phyloP scores from a whole-genome alignment of 352 stramenopile genomes.

The Blastocystis sp. region DNA sequence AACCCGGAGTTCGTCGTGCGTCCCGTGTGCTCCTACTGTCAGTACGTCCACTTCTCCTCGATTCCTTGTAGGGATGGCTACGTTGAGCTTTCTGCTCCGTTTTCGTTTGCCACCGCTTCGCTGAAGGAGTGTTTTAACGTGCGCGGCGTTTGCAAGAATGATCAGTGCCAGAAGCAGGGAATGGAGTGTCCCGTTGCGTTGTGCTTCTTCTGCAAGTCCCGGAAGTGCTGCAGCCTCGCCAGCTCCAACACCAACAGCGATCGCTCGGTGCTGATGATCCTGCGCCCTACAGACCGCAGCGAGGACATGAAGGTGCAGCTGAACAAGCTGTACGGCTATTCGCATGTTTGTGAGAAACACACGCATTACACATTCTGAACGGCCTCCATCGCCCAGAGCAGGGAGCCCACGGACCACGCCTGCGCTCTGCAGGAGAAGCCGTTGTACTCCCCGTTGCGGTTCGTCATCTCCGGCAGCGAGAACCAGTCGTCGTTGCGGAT shows the following conservation, averaged over 20 bases:
- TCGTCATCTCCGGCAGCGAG: conserved; percentile 63
- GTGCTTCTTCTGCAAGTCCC: conserved; percentile 48
- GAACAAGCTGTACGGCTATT: conserved; percentile 56
- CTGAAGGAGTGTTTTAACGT: conserved; percentile 30
- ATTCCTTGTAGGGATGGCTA: conserved; percentile 25
- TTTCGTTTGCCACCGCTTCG: not conserved
- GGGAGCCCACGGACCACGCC: conserved; percentile 43
- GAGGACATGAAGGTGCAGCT: conserved; percentile 39
- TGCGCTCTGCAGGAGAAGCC: conserved; percentile 47
- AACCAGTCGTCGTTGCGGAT: conserved; percentile 58
- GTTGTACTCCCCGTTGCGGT: conserved; percentile 63
- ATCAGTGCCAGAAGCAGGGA: conserved; percentile 8
- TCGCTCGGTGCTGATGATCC: conserved; percentile 21
- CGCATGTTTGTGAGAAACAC: conserved; percentile 43
- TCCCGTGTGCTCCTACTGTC: conserved; percentile 36
- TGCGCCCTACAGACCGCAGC: not conserved
- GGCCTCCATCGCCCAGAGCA: not conserved
- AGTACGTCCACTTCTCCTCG: not conserved
- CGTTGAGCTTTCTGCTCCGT: not conserved
- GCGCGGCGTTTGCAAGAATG: conserved; percentile 23
- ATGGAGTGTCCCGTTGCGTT: conserved; percentile 14
- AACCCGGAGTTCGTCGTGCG: conserved; percentile 17
- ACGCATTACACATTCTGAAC: not conserved
- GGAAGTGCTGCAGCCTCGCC: not conserved
- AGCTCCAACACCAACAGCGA: not conserved